Conservation (phyloP, 2,329 filamentous ascomycete species). For the Lasiodiplodia citricola region DNA sequence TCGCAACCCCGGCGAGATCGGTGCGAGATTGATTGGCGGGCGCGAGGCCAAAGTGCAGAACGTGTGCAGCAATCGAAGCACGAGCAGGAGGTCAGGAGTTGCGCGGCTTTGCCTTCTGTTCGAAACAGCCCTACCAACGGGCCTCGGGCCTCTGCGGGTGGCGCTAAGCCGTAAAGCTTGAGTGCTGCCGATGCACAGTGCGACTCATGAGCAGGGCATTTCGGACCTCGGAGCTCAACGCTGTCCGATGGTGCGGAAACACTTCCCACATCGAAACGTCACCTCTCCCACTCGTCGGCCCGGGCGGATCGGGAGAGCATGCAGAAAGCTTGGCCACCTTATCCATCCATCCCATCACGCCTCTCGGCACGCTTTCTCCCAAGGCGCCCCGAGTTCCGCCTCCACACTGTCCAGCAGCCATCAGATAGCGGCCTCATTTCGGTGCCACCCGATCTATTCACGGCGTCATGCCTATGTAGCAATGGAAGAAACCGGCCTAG, state of each 20-base stretch:
- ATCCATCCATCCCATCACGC: neutral
- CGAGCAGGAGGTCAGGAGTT: constrained; percentile 1
- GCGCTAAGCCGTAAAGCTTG: constrained; percentile 19
- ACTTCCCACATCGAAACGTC: neutral
- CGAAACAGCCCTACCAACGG: constrained; percentile 4
- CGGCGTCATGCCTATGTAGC: neutral
- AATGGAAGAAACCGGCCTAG: neutral
- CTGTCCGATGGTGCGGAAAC: constrained; percentile 1
- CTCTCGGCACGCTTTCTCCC: neutral
- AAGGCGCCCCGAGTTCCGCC: neutral
- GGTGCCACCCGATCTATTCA: neutral
- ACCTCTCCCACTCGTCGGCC: neutral
- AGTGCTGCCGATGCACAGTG: neutral
- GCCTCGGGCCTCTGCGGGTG: neutral
- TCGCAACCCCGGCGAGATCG: neutral
- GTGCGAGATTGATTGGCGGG: constrained; percentile 2
- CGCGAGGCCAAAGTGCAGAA: neutral
- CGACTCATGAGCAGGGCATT: neutral
- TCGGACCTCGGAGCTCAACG: constrained; percentile 12
- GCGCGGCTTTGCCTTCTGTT: constrained; percentile 1
- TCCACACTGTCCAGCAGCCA: neutral
- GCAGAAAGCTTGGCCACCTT: constrained; percentile 22
- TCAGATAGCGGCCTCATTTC: constrained; percentile 2
- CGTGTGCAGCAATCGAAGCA: neutral
- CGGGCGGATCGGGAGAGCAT: neutral